Base-by-base conservation (phyloP, 805 yeast genomes). In the Candida montana region DNA sequence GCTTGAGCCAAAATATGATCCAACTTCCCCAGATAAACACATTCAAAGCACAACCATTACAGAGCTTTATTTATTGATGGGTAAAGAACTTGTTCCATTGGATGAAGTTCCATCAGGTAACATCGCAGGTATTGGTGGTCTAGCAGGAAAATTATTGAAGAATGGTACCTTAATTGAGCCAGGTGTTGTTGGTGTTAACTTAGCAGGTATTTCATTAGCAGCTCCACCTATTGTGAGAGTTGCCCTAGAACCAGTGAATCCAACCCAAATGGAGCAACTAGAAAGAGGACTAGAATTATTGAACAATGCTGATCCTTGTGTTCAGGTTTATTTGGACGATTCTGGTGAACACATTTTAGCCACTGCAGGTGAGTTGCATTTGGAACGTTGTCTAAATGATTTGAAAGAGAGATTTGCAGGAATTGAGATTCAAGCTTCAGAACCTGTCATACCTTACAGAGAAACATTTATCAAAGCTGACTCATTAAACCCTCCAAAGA, bases 361-460 rank as follows among this genome's bases (percentile, higher is more conserved):
- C 34, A 90, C 95, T 9, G 96, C 99, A 9, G 99, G 99, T 37
- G 99, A 93, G 62, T 69, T 93, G 48, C 99, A 93, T 67, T 69
- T 93, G 32, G 99, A 93, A 57, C 75, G 99, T 57, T 93, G 99
- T 62, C 62, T 93, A 50, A 89, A 88, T 55, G 99, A 93, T 64
- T 66, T 93, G 55, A 79, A 75, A 41, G 96, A 87, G 54, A 71
- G 98, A 51, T 93, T 89, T 72, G 97, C 98, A 1, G 89, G 90
- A 11, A 77, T 89, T 51, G 96, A 88, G 38, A 80, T 93, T 10
- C 77, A 83, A 4, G 77, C 81, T 26, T 91, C 96, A 21, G 85
- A 87, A 54, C 98, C 99, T 0, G 91, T 85, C 18, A 95, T 93
- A 50, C 98, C 99, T 10, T 93, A 83, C 59, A 68, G 95, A 47